Evolutionary conservation across 805 yeast genomes (phyloP).

Genomic region (Clavispora phyllophila): DNA sequence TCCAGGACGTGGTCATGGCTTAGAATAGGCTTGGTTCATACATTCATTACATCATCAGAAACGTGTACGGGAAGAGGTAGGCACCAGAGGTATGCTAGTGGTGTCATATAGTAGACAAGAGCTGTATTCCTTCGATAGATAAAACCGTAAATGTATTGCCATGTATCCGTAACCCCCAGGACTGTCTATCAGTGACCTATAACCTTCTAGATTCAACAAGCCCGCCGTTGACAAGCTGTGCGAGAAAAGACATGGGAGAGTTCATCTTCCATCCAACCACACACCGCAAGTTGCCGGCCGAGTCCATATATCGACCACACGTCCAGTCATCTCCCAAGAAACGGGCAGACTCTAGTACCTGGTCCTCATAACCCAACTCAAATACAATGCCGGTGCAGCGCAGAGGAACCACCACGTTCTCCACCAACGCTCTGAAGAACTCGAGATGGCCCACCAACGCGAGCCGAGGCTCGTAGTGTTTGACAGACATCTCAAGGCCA

Average conservation of each 20-base stretch:
- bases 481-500: constrained; percentile 62
- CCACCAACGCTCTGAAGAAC: constrained; percentile 57
- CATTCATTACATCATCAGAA: neutral
- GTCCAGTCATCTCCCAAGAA: constrained; percentile 40
- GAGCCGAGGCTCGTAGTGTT: constrained; percentile 62
- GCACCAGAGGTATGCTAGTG: no score
- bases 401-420: constrained; percentile 36
- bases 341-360: constrained; percentile 41
- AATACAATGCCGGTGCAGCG: constrained; percentile 59
- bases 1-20: neutral
- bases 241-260: constrained; percentile 12
- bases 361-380: constrained; percentile 66
- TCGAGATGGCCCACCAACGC: constrained; percentile 80
- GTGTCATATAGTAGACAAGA: no score
- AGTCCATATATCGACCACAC: constrained; percentile 45
- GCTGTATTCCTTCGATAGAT: no score
- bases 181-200: no score
- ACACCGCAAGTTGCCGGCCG: constrained; percentile 49
- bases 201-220: neutral
- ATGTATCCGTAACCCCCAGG: no score
- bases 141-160: no score
- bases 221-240: constrained; percentile 6
- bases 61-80: no score
- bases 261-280: constrained; percentile 55
- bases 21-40: neutral